Evolutionary conservation across 306 rosid species (phyloP).

Genomic region (Aeschynomene evenia): DNA sequence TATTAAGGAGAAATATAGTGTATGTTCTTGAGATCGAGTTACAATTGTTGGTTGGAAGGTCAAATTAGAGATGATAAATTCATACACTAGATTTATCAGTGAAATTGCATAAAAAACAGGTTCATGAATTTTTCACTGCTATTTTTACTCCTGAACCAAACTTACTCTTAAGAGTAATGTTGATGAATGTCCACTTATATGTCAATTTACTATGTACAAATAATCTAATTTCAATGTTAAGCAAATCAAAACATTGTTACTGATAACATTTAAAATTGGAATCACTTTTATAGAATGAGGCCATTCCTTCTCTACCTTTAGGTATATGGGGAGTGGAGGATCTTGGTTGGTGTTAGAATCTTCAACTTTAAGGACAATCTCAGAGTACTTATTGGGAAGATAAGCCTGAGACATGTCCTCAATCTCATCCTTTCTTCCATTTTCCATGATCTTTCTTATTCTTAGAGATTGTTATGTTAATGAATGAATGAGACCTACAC

Average conservation of each 20-base stretch:
- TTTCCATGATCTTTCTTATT: slow-evolving; percentile 75
- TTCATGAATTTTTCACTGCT: too few relatives aligned
- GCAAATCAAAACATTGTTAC: not conserved
- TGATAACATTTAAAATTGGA: not conserved
- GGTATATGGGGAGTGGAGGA: slow-evolving; percentile 77
- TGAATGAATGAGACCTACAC: not conserved
- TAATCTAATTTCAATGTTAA: not conserved
- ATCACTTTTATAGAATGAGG: not conserved
- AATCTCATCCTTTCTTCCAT: slow-evolving; percentile 63
- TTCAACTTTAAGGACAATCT: slow-evolving; percentile 54
- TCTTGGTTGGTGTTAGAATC: slow-evolving; percentile 39
- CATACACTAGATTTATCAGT: too few relatives aligned
- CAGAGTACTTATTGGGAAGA: slow-evolving; percentile 56
- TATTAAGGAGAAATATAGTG: not conserved
- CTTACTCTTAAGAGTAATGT: too few relatives aligned
- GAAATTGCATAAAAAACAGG: too few relatives aligned
- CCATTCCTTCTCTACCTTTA: slow-evolving; percentile 55
- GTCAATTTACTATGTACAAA: too few relatives aligned
- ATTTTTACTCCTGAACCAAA: too few relatives aligned
- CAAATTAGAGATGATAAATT: too few relatives aligned
- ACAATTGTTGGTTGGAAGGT: not conserved
- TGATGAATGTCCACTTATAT: too few relatives aligned
- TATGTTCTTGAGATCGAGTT: not conserved
- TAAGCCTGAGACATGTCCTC: slow-evolving; percentile 73
- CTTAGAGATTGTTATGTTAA: too few relatives aligned